Conservation (phyloP, 345 rosid genomes). For the Lagerstroemia speciosa region DNA sequence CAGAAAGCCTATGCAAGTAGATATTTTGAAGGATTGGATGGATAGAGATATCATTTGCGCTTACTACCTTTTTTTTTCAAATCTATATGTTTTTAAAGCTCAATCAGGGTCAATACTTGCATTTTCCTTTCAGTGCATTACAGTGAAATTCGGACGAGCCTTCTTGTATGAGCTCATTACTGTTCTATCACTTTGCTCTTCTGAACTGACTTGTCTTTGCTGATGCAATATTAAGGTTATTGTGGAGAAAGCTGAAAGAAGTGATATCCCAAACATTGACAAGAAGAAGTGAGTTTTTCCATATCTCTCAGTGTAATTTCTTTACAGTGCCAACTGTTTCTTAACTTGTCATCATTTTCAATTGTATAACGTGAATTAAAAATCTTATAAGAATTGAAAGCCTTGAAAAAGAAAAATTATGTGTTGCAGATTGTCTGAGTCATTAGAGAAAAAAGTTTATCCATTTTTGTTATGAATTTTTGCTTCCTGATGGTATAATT, state of each 20-base stretch:
- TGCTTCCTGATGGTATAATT: too few species aligned
- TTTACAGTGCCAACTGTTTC: background rate
- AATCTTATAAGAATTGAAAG: background rate
- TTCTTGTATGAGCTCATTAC: background rate
- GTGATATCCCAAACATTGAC: slow-evolving; percentile 88
- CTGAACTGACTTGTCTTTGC: slow-evolving; percentile 10
- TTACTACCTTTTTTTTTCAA: too few species aligned
- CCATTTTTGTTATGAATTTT: too few species aligned
- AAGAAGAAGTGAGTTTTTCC: slow-evolving; percentile 66
- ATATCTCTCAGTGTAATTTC: background rate
- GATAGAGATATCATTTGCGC: too few species aligned
- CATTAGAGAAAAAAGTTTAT: too few species aligned
- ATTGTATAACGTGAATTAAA: background rate
- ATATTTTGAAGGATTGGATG: too few species aligned
- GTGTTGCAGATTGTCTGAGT: too few species aligned
- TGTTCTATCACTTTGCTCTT: background rate
- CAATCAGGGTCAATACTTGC: background rate
- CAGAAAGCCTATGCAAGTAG: too few species aligned
- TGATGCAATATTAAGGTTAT: slow-evolving; percentile 47
- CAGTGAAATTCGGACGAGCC: background rate
- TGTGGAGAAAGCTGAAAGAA: slow-evolving; percentile 91
- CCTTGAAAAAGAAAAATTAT: too few species aligned
- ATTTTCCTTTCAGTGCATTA: too few species aligned
- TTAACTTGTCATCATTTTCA: background rate
- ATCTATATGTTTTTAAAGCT: background rate